A percentile compares a stretch with the other conserved stretches of the same genome.
These are phyloP conservation scores for Amaranthus hypochondriacus DNA, from an alignment of 148 eudicot species.

Conservation along the genomic window DNA sequence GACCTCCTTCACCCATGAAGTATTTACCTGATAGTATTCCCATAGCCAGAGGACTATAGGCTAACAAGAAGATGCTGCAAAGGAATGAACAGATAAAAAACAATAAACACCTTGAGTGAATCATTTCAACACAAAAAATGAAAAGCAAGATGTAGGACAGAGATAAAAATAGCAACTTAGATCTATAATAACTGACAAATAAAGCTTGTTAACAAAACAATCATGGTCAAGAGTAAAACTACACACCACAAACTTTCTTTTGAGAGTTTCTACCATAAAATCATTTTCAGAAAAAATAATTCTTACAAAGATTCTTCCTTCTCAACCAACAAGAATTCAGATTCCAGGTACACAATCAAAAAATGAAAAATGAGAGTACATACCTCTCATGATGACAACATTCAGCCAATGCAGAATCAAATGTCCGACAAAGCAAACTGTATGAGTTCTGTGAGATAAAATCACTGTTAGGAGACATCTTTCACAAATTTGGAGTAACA, in stretches of 20 bases:
- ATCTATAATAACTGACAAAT: neutral
- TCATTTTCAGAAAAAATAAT: neutral
- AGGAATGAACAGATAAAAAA: conserved; percentile 5
- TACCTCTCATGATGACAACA: conserved; percentile 87
- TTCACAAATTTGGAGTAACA: neutral
- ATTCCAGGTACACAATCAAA: neutral
- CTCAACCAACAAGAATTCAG: conserved; percentile 1
- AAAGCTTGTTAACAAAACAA: neutral
- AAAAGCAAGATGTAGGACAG: neutral
- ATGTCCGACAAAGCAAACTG: conserved; percentile 80
- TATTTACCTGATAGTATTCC: conserved; percentile 89
- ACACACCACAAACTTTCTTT: no score
- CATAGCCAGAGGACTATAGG: conserved; percentile 95
- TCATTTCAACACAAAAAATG: neutral
- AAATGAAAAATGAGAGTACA: neutral
- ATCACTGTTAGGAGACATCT: conserved; percentile 6
- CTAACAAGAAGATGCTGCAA: conserved; percentile 66
- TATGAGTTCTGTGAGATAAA: conserved; percentile 51
- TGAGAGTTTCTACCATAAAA: no score
- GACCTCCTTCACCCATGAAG: conserved; percentile 49
- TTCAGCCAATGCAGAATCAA: conserved; percentile 78
- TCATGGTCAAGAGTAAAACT: neutral
- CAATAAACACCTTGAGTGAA: neutral
- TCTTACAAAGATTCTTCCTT: no score
- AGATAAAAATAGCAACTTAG: neutral